phyloP scores from a whole-genome alignment of 2,329 filamentous ascomycete genomes.

The Colletotrichum aenigma region DNA sequence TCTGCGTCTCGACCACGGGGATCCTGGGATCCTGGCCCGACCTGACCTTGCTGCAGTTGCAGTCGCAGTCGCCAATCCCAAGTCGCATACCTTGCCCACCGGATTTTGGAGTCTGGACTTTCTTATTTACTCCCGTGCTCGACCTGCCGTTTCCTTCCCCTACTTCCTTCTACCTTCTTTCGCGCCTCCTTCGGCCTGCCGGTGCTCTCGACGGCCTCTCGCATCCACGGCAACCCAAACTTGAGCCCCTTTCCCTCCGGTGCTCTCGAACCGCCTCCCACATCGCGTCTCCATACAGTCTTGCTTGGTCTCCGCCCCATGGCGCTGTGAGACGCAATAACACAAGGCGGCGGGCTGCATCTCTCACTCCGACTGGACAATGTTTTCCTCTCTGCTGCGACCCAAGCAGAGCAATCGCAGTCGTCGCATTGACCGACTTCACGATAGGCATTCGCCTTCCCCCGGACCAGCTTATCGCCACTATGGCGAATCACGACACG shows the following conservation, averaged over 20 bases:
- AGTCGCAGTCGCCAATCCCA: neutral
- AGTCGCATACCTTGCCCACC: neutral
- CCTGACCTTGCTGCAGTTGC: neutral
- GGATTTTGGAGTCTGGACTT: neutral
- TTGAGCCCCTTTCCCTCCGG: neutral
- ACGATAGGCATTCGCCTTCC: constrained; percentile 14
- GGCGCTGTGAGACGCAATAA: constrained; percentile 15
- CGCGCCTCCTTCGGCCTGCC: neutral
- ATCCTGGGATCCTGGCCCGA: neutral
- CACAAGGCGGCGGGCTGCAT: constrained; percentile 16
- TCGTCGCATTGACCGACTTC: constrained; percentile 15
- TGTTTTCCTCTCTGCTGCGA: constrained; percentile 24
- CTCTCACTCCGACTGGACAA: constrained; percentile 15
- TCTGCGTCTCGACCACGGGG: constrained; percentile 16
- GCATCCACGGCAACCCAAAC: neutral
- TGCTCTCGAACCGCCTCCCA: neutral
- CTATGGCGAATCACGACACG: constrained; percentile 48
- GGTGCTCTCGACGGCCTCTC: neutral
- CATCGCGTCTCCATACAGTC: neutral
- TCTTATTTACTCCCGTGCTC: constrained; percentile 4
- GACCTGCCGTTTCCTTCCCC: neutral
- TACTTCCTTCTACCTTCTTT: neutral
- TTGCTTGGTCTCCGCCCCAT: neutral
- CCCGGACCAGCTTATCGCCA: constrained; percentile 28
- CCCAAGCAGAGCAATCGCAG: constrained; percentile 19